A percentile compares a stretch with the other conserved stretches of the same genome.
Conservation (phyloP, 768 basidiomycete species). For the Lyophyllum semitale region DNA sequence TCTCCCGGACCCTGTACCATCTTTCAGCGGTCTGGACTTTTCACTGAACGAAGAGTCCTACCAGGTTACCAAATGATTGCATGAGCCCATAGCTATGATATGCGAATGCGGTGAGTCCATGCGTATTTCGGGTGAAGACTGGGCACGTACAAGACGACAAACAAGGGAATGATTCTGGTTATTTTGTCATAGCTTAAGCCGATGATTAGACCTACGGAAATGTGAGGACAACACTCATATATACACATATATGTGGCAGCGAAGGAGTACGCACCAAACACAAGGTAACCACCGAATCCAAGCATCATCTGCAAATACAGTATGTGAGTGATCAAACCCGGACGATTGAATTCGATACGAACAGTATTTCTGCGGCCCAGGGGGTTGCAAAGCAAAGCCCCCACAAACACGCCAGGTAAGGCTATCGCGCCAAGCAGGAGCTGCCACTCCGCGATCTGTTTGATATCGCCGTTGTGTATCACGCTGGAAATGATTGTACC, state of each 20-base stretch:
- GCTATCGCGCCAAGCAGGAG: constrained; percentile 64
- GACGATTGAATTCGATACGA: constrained; percentile 14
- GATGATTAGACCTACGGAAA: constrained; percentile 50
- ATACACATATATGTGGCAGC: constrained; percentile 4
- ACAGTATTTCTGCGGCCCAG: constrained; percentile 62
- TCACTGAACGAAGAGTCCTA: constrained; percentile 20
- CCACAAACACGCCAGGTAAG: constrained; percentile 61
- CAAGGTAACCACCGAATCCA: constrained; percentile 67
- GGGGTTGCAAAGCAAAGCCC: constrained; percentile 38
- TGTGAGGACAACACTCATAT: not conserved
- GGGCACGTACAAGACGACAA: constrained; percentile 61
- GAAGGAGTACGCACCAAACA: constrained; percentile 48
- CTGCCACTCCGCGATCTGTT: constrained; percentile 67
- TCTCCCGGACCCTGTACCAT: constrained; percentile 63
- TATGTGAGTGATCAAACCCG: not conserved
- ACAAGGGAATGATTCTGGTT: constrained; percentile 60
- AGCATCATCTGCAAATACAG: constrained; percentile 53
- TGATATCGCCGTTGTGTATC: constrained; percentile 55
- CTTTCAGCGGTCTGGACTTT: not conserved
- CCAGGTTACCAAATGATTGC: constrained; percentile 73
- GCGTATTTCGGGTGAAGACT: not conserved
- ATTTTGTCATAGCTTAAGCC: constrained; percentile 64
- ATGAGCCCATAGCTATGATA: constrained; percentile 62
- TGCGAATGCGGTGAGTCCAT: constrained; percentile 1
- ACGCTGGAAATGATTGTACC: constrained; percentile 61